Evolutionary conservation across 2,329 filamentous ascomycete genomes (phyloP).

Genomic region (Hypoxylon sp.): DNA sequence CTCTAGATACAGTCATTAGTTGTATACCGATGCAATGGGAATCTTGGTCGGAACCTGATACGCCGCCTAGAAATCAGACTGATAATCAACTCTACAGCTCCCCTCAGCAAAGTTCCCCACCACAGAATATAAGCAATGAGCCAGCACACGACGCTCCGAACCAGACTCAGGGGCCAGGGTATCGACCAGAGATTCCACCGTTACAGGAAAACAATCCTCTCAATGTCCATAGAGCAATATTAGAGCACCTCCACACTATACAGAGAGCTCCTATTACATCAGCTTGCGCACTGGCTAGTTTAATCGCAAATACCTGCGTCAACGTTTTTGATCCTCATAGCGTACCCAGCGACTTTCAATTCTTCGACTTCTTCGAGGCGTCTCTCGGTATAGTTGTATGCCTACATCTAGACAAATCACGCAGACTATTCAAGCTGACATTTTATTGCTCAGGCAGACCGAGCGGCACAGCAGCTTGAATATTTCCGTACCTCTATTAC

Average conservation of each 20-base stretch:
- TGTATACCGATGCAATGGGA: constrained; percentile 9
- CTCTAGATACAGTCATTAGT: constrained; percentile 1
- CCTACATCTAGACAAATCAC: background rate
- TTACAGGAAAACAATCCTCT: constrained; percentile 4
- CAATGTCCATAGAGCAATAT: background rate
- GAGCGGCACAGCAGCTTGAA: constrained; percentile 3
- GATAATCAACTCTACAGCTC: no score
- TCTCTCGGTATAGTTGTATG: constrained; percentile 12
- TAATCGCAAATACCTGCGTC: background rate
- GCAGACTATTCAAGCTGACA: background rate
- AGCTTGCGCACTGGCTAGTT: background rate
- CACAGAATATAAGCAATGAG: background rate
- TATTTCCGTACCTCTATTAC: background rate
- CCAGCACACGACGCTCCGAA: background rate
- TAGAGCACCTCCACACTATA: background rate
- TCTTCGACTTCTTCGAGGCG: constrained; percentile 8
- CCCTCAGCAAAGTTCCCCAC: background rate
- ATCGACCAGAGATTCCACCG: background rate
- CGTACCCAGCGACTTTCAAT: constrained; percentile 4
- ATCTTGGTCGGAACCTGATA: background rate
- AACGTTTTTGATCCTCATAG: constrained; percentile 6
- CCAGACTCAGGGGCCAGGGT: background rate
- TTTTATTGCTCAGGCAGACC: background rate
- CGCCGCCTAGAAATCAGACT: background rate
- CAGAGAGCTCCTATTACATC: constrained; percentile 1